Base-by-base conservation (phyloP, 2,329 filamentous ascomycete species). In the Exutisphaerella laricina region DNA sequence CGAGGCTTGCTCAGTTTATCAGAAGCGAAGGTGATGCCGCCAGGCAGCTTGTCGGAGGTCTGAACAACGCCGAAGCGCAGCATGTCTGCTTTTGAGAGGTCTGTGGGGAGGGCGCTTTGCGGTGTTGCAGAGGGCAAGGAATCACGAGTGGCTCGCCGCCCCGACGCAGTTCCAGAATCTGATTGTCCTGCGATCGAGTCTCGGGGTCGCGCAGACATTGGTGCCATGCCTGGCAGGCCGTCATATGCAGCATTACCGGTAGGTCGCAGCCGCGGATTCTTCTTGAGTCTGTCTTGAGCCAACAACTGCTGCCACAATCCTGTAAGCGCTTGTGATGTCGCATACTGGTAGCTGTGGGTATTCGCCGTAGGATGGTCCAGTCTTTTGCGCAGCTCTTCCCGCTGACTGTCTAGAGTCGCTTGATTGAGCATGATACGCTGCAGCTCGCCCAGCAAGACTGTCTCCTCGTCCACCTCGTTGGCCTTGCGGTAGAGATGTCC, bases 381-480 rank as follows among this genome's bases (percentile, higher is more conserved):
- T 39, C 90, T 79, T 16, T 49, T 50, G 80, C 79, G 67, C 90
- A 95, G 32, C 94, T 78, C 62, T 41, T 83, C 80, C 41, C 92
- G 84, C 61, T 96, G 88, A 53, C 87, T 82, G 61, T 94, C 87
- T 60, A 97, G 84, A 44, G 80, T 82, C 54, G 92, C 85, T 51
- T 89, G 86, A 47, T 88, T 82, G 50, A 85, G 82, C 58, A 94
- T 79, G 53, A 98, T 97, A 46, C 92, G 84, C 59, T 94, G 88
- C 42, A 98, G 79, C 62, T 98, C 92, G 45, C 90, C 77, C 13
- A 98, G 75, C 2, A 98, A 70, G 23, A 87, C 84, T 56, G 94
- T 85, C 67, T 98, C 92, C 64, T 98, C 92, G 49, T 86, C 82
- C 18, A 90, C 85, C 66, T 98, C 90, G 50, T 95, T 88, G 50